Evolutionary conservation across 176 grass and related monocot genomes (phyloP).

Genomic region (Tuctoria greenei): DNA sequence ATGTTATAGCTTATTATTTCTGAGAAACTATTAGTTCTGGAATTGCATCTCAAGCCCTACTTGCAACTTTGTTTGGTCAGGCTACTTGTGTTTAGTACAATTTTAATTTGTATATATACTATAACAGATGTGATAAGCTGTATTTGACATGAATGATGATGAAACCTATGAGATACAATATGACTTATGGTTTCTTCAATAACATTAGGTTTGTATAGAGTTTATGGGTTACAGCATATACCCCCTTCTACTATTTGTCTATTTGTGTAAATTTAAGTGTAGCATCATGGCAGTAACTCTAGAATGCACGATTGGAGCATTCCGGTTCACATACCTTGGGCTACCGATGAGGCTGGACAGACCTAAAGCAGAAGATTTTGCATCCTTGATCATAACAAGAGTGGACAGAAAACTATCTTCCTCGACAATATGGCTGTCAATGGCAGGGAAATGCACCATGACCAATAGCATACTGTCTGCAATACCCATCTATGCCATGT

Average conservation of each 20-base stretch:
- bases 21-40: neutral
- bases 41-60: neutral
- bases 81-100: neutral
- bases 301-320: no score
- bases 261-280: conserved; percentile 11
- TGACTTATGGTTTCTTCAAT: neutral
- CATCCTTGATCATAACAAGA: no score
- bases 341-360: no score
- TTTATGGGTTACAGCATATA: neutral
- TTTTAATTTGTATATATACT: no score
- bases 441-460: no score
- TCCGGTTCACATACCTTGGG: no score
- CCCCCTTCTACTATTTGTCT: neutral
- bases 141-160: neutral
- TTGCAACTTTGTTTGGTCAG: conserved; percentile 2
- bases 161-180: neutral
- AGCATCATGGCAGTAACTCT: no score
- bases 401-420: no score
- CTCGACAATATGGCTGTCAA: no score
- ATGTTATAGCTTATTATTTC: conserved; percentile 2
- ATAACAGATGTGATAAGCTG: neutral
- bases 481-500: no score
- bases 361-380: no score
- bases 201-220: neutral
- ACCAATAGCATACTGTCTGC: no score